These are phyloP conservation scores for Fusarium caatingaense DNA, from an alignment of 2,329 filamentous ascomycete genomes.

Conservation along the genomic window DNA sequence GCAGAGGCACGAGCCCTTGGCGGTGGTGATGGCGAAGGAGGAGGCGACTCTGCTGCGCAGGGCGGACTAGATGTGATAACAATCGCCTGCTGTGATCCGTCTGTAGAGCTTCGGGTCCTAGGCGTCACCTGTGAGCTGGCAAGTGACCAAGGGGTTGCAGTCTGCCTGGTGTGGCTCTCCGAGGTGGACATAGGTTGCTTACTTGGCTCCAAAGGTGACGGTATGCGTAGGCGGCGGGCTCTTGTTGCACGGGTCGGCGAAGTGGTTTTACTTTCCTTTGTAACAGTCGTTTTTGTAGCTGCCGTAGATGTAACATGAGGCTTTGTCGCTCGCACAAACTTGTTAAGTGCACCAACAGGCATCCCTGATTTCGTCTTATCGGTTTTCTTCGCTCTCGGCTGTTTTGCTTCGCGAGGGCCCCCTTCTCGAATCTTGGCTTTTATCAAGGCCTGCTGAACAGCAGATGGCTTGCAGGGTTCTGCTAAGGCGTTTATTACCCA, in stretches of 20 bases:
- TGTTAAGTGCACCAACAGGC: constrained; percentile 53
- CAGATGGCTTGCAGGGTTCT: constrained; percentile 41
- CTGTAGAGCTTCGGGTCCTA: constrained; percentile 49
- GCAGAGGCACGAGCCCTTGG: constrained; percentile 24
- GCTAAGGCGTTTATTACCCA: constrained; percentile 56
- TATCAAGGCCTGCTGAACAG: constrained; percentile 46
- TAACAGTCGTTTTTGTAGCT: neutral
- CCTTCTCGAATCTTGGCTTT: constrained; percentile 13
- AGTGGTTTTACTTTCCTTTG: neutral
- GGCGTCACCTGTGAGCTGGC: constrained; percentile 57
- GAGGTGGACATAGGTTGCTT: constrained; percentile 50
- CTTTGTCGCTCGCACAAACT: constrained; percentile 57
- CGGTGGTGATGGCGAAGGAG: constrained; percentile 41
- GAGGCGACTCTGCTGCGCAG: constrained; percentile 46
- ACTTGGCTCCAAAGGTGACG: constrained; percentile 49
- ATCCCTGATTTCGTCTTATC: constrained; percentile 36
- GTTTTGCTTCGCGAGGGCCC: constrained; percentile 26
- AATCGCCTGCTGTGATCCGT: constrained; percentile 54
- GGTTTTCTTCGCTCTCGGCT: constrained; percentile 26
- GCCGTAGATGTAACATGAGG: constrained; percentile 14
- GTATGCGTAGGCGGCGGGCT: constrained; percentile 39
- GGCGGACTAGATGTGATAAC: constrained; percentile 59
- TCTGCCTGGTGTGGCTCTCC: constrained; percentile 38
- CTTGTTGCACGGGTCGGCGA: constrained; percentile 14
- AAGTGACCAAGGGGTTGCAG: constrained; percentile 52